Evolutionary conservation across 2,329 filamentous ascomycete genomes (phyloP).

Genomic region (Trichoderma oligosporum): DNA sequence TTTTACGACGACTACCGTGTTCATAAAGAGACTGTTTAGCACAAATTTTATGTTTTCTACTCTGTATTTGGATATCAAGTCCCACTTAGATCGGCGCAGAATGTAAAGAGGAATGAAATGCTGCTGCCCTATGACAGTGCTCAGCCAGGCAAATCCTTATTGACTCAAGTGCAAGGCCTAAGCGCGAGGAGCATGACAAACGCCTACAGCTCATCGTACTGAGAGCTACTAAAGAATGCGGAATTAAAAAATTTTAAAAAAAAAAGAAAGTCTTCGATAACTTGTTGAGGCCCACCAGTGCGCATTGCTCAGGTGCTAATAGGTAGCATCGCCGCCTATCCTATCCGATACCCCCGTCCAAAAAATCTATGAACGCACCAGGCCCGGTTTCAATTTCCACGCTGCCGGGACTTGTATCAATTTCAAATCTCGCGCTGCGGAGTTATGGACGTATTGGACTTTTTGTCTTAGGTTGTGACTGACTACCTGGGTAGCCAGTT

Average conservation of each 20-base stretch:
- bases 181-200: background rate
- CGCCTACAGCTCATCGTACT: background rate
- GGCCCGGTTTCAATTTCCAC: slow-evolving; percentile 16
- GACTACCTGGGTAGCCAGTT: no score
- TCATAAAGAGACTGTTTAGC: no score
- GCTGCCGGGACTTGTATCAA: slow-evolving; percentile 11
- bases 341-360: slow-evolving; percentile 1
- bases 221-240: no score
- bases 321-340: background rate
- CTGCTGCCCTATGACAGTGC: background rate
- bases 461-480: background rate
- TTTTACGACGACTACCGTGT: background rate
- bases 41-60: no score
- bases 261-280: background rate
- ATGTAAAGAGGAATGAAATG: background rate
- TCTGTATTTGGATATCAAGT: background rate
- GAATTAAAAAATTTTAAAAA: no score
- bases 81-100: background rate
- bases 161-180: background rate
- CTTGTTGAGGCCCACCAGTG: background rate
- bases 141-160: background rate
- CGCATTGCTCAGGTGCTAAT: background rate
- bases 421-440: slow-evolving; percentile 8
- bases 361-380: background rate
- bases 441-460: background rate